phyloP scores from a whole-genome alignment of 2,329 filamentous ascomycete genomes.

The Thelonectria blattea region DNA sequence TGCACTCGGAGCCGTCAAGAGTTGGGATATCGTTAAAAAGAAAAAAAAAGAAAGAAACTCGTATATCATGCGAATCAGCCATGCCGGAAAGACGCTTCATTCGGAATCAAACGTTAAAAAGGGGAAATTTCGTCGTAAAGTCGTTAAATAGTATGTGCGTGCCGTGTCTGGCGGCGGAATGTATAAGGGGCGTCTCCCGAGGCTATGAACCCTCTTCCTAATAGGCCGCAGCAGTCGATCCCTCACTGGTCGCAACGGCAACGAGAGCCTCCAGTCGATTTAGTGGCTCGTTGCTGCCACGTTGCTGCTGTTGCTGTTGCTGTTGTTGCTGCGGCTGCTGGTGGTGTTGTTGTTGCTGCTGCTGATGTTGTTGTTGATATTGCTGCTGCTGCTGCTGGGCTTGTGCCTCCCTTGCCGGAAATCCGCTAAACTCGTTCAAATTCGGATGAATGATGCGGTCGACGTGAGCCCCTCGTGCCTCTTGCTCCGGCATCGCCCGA shows the following conservation, averaged over 20 bases:
- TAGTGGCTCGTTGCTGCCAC: slow-evolving; percentile 42
- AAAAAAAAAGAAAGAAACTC: slow-evolving; percentile 7
- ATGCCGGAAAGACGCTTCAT: slow-evolving; percentile 31
- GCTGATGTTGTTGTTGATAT: slow-evolving; percentile 36
- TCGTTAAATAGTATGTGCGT: slow-evolving; percentile 34
- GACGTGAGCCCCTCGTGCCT: slow-evolving; percentile 51
- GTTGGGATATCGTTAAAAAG: slow-evolving; percentile 30
- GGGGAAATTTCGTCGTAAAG: slow-evolving; percentile 30
- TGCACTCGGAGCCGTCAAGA: slow-evolving; percentile 17
- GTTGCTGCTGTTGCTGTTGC: slow-evolving; percentile 39
- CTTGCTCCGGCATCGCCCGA: slow-evolving; percentile 36
- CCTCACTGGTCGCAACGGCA: slow-evolving; percentile 53
- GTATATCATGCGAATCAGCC: slow-evolving; percentile 33
- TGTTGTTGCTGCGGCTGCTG: slow-evolving; percentile 38
- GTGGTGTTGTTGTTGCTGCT: slow-evolving; percentile 37
- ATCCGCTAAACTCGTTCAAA: slow-evolving; percentile 57
- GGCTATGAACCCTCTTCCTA: slow-evolving; percentile 24
- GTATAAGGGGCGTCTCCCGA: slow-evolving; percentile 3
- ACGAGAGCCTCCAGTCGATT: slow-evolving; percentile 51
- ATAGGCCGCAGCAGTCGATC: slow-evolving; percentile 50
- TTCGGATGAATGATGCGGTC: slow-evolving; percentile 66
- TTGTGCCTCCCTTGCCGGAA: slow-evolving; percentile 48
- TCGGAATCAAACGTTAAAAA: slow-evolving; percentile 29
- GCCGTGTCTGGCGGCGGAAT: slow-evolving; percentile 19
- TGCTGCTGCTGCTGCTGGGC: slow-evolving; percentile 39